Base-by-base conservation (phyloP, 2,329 filamentous ascomycete genomes). In the Trichophyton verrucosum region DNA sequence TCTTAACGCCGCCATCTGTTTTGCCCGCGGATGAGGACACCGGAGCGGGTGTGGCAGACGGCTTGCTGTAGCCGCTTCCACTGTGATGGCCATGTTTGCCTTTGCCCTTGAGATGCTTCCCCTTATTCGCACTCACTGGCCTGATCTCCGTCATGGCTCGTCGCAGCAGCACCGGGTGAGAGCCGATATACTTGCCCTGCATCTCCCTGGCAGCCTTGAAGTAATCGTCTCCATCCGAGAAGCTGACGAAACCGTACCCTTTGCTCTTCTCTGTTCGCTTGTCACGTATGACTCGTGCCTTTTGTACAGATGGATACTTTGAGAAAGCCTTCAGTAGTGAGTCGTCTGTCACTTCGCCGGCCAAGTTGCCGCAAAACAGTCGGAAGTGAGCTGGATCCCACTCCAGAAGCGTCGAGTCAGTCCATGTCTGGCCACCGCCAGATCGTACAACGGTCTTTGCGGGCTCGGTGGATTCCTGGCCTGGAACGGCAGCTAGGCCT, bases 111-210 rank as follows among this genome's bases (percentile, higher is more conserved):
- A 87, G 86, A 69, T 83, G 84, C 66, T 83, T 82, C 69, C 83
- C 85, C 66, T 83, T 82, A 49, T 81, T 80, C 64, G 86, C 86
- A n/a, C 80, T 81, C 11, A 85, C 80, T 3, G 90, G 84, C 71
- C 89, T 90, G 73, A 99, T 90, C 73, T 97, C 91, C 4, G 92
- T 96, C 66, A 87, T 95, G 66, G 89, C 90, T 73, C 94, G 89
- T 73, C 88, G 86, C 66, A 97, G 82, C 27, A 89, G 79, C 30
- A 96, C 89, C 0, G 94, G 94, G 74, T 97, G 94, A 72, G 91
- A 96, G 69, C 95, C 92, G 71, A 99, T 97, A 75, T 99, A 99
- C 77, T 99, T 97, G 68, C 91, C 91, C 70, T 96, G 89, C 94
- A 97, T 97, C 77, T 97, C 92, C 76, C 94, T 91, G 68, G 91